Evolutionary conservation across 495 filamentous ascomycete genomes (phyloP), one percentile per base, ranked within the genome.

Genomic region (Penicillium pulvis): DNA sequence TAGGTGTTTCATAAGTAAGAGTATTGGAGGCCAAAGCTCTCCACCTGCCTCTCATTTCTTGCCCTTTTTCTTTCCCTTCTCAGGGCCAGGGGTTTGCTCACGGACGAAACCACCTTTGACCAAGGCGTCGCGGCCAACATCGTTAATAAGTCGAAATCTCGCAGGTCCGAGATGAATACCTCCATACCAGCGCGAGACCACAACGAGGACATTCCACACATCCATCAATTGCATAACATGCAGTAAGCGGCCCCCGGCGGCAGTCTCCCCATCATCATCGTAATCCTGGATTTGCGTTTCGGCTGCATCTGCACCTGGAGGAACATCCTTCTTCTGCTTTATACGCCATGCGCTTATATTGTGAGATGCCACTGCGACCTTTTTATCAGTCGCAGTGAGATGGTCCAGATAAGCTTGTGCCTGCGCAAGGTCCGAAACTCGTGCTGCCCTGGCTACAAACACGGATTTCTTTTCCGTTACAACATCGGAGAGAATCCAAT

Each of bases 121-220:
- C 65, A 98, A 79, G 26, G 90, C 90, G 75, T 96, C 92, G 63
- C 93, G 81, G 10, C 93, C 94, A 19, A 84, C 90, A 53, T 82
- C 80, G 66, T 94, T 95, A 61, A 98, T 97, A 24, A 96, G 77
- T 31, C 91, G 83, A 71, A 98, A 98, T 57, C 94, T 76, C 65
- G 92, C 87, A 48, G 93, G 92, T 0, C 94, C 94, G 23, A 98
- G 71, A 57, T 90, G 87, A 43, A 93, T 80, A 0, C 94, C 94
- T 0, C 94, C 94, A 75, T 95, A 98, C 94, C 94, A 98, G 51
- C 94, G 74, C 36, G 89, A 91, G 17, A 98, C 94, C n/a, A 98
- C 89, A 2, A 98, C 92, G 70, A 97, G 85, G 8, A 88, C 85
- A 71, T 94, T 84, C 90, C 91, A 96, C 9, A 95, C 83, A 71